These are phyloP conservation scores for Fusarium nematophilum DNA, from an alignment of 2,329 filamentous ascomycete genomes.

Conservation along the genomic window DNA sequence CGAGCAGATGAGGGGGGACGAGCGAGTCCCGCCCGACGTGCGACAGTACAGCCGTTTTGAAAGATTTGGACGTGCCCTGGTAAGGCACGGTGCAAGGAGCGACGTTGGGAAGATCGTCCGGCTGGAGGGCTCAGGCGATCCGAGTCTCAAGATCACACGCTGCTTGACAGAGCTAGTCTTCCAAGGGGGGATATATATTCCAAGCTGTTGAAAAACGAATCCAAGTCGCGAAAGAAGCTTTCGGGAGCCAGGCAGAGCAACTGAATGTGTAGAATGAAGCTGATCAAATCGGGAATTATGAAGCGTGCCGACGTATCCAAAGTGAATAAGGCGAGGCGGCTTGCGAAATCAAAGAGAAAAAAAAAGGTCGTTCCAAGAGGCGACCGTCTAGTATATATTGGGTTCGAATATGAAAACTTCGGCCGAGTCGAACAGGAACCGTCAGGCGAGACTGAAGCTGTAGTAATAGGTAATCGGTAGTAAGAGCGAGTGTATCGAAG, in stretches of 20 bases:
- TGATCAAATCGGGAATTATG: constrained; percentile 39
- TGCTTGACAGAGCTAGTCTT: constrained; percentile 26
- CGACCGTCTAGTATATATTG: constrained; percentile 42
- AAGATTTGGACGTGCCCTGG: constrained; percentile 65
- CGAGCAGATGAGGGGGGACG: constrained; percentile 87
- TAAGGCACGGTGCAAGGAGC: constrained; percentile 39
- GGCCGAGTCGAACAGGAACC: constrained; percentile 36
- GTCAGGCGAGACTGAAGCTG: constrained; percentile 33
- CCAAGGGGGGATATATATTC: constrained; percentile 11
- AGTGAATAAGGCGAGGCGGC: constrained; percentile 25
- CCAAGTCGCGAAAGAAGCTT: constrained; percentile 15
- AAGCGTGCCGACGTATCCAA: constrained; percentile 37
- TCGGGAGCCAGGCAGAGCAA: constrained; percentile 32
- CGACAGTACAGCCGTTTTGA: constrained; percentile 86
- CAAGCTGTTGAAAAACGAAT: constrained; percentile 17
- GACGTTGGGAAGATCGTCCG: constrained; percentile 20
- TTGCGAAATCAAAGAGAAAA: constrained; percentile 32
- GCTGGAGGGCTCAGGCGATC: constrained; percentile 21
- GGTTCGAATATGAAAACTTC: constrained; percentile 42
- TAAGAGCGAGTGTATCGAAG: constrained; percentile 44
- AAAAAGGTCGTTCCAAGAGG: constrained; percentile 41
- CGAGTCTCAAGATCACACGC: constrained; percentile 23
- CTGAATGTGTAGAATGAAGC: constrained; percentile 39
- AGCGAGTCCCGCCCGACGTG: constrained; percentile 83
- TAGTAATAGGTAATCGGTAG: constrained; percentile 33